phyloP scores from a whole-genome alignment of 768 basidiomycete species.

The Mycena albidolilacea region DNA sequence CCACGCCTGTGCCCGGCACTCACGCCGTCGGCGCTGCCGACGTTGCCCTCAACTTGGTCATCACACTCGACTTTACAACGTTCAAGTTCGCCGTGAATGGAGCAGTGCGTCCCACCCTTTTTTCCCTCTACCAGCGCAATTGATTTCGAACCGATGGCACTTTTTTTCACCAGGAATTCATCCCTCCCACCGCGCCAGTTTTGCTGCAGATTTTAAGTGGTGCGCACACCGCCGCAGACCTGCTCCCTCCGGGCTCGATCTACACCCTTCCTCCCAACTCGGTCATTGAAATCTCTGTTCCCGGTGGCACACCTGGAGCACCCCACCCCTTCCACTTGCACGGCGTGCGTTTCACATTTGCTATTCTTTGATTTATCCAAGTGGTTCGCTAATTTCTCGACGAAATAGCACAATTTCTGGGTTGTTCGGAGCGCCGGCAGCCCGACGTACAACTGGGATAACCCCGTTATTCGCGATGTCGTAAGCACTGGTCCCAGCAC shows the following conservation, averaged over 20 bases:
- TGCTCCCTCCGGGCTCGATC: neutral
- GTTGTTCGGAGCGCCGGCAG: conserved; percentile 61
- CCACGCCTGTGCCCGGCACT: conserved; percentile 49
- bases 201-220: conserved; percentile 8
- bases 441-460: conserved; percentile 58
- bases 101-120: conserved; percentile 1
- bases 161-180: conserved; percentile 43
- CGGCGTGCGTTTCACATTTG: conserved; percentile 52
- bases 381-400: neutral
- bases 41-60: conserved; percentile 16
- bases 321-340: conserved; percentile 65
- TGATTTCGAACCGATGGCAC: conserved; percentile 38
- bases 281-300: conserved; percentile 57
- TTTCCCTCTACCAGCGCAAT: neutral
- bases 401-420: conserved; percentile 46
- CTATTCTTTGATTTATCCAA: neutral
- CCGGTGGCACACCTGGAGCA: conserved; percentile 40
- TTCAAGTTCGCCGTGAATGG: conserved; percentile 15
- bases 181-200: conserved; percentile 8
- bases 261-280: conserved; percentile 52
- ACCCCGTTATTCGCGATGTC: conserved; percentile 74
- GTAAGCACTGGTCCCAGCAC: conserved; percentile 55
- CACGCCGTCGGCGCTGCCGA: conserved; percentile 37
- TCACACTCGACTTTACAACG: conserved; percentile 9
- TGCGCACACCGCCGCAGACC: neutral